These are phyloP conservation scores for Fusarium protoensiforme DNA, from an alignment of 2,329 filamentous ascomycete genomes.

Conservation along the genomic window DNA sequence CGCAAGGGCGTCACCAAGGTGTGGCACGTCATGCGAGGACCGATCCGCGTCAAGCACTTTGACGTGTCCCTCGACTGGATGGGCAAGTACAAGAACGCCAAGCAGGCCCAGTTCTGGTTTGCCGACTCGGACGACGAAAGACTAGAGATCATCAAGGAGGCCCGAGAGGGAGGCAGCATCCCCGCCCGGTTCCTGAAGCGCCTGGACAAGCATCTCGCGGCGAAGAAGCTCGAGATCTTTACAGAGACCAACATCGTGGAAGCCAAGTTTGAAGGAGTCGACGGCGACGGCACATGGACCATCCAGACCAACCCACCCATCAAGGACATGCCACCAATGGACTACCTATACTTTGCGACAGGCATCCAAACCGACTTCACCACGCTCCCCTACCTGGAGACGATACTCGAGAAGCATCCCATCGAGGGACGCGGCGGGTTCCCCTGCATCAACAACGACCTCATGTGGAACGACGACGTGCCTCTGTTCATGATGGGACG, in stretches of 20 bases:
- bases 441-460: conserved; percentile 79
- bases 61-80: conserved; percentile 84
- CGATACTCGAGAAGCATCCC: conserved; percentile 68
- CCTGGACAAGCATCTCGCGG: conserved; percentile 68
- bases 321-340: conserved; percentile 62
- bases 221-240: conserved; percentile 64
- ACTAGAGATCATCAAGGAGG: conserved; percentile 71
- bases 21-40: conserved; percentile 74
- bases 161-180: conserved; percentile 81
- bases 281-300: conserved; percentile 49
- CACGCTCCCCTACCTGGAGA: conserved; percentile 69
- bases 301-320: conserved; percentile 65
- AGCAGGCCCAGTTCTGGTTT: conserved; percentile 81
- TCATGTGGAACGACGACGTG: conserved; percentile 79
- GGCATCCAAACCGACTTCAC: conserved; percentile 74
- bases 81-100: conserved; percentile 82
- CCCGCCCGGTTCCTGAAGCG: conserved; percentile 75
- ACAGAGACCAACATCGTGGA: conserved; percentile 66
- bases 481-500: conserved; percentile 78
- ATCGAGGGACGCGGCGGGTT: conserved; percentile 73
- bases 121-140: conserved; percentile 78
- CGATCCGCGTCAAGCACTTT: conserved; percentile 75
- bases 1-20: conserved; percentile 74
- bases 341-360: conserved; percentile 82
- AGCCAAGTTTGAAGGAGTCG: conserved; percentile 60